These are phyloP conservation scores for Medicago ruthenica DNA, from an alignment of 306 rosid species.

Conservation along the genomic window DNA sequence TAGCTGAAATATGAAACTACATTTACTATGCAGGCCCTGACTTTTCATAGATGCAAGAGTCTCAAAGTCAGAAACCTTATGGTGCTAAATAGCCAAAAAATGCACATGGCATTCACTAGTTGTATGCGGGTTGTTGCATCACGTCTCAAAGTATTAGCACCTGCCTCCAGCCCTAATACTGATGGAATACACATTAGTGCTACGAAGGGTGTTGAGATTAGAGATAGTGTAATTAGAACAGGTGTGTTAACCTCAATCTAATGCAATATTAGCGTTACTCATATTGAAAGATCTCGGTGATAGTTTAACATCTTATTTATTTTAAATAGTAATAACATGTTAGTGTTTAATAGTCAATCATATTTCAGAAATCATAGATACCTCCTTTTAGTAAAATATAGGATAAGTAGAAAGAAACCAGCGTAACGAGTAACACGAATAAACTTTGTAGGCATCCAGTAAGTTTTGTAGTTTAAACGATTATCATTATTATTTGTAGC, in stretches of 20 bases:
- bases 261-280: conserved; percentile 6
- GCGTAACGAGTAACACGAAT: no score
- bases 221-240: conserved; percentile 68
- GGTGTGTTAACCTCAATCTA: conserved; percentile 50
- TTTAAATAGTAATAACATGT: background rate
- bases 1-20: conserved; percentile 40
- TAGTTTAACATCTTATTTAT: background rate
- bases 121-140: conserved; percentile 75
- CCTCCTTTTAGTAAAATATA: background rate
- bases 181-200: conserved; percentile 93
- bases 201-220: conserved; percentile 61
- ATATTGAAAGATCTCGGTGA: background rate
- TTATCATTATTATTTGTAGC: no score
- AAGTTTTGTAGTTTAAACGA: no score
- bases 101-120: conserved; percentile 74
- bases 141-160: conserved; percentile 69
- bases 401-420: background rate
- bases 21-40: conserved; percentile 70
- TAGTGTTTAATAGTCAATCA: background rate
- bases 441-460: no score
- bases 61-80: conserved; percentile 58
- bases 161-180: conserved; percentile 84
- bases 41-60: conserved; percentile 78
- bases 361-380: background rate
- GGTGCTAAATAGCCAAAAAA: conserved; percentile 81